Evolutionary conservation across 2,329 filamentous ascomycete genomes (phyloP).

Genomic region (Xylaria sp.): DNA sequence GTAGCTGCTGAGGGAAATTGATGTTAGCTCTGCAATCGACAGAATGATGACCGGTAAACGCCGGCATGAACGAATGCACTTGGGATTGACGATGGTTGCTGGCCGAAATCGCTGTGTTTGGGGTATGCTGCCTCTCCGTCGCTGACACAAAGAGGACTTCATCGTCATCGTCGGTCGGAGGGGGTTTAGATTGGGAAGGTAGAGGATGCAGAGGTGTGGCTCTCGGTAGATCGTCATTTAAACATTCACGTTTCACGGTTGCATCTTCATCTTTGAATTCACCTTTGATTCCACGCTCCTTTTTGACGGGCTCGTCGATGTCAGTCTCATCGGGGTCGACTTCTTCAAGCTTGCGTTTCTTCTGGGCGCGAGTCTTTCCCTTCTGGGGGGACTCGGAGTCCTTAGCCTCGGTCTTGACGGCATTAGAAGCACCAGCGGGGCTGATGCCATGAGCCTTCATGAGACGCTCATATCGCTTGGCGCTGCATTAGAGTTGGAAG

Average conservation of each 20-base stretch:
- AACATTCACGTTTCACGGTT: conserved; percentile 48
- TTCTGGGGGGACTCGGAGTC: conserved; percentile 25
- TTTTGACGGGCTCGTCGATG: conserved; percentile 49
- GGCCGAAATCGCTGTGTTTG: conserved; percentile 31
- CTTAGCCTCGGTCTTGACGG: conserved; percentile 46
- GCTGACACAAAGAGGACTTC: conserved; percentile 48
- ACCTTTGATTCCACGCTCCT: conserved; percentile 45
- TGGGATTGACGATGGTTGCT: conserved; percentile 36
- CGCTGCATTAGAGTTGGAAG: conserved; percentile 55
- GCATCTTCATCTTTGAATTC: conserved; percentile 52
- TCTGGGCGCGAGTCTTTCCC: conserved; percentile 43
- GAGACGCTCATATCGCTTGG: conserved; percentile 75
- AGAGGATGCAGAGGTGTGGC: conserved; percentile 21
- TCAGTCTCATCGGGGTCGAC: conserved; percentile 52
- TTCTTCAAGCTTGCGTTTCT: conserved; percentile 52
- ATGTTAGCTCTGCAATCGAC: conserved; percentile 49
- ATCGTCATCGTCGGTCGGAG: conserved; percentile 45
- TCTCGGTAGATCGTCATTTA: conserved; percentile 37
- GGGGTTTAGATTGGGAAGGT: conserved; percentile 23
- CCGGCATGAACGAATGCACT: conserved; percentile 32
- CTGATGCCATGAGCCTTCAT: conserved; percentile 67
- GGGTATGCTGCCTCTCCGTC: conserved; percentile 40
- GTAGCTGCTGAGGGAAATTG: conserved; percentile 42
- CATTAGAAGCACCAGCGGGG: conserved; percentile 43
- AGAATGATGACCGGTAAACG: conserved; percentile 41